Base-by-base conservation (phyloP, 2,329 filamentous ascomycete genomes). In the Ophiobolus disseminans region DNA sequence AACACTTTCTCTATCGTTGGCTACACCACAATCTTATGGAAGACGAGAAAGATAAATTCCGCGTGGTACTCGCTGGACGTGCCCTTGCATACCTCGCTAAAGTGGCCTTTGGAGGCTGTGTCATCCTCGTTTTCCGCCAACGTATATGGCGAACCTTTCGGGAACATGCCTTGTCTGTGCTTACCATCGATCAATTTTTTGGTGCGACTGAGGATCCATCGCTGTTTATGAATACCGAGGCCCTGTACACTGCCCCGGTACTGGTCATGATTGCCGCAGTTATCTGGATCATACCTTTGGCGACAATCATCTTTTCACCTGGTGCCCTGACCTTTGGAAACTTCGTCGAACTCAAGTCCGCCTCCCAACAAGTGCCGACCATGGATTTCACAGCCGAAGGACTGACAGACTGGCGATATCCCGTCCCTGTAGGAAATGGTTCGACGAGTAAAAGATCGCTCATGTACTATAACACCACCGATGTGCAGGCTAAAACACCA, bases 221-320 rank as follows among this genome's bases (percentile, higher is more conserved):
- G 0, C 42, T 69, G 1, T 71, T 73, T 40, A 34, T 49, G 2
- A 70, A 70, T 32, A 67, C 64, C 61, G 68, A 72, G 36, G 57
- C 58, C 4, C 42, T 71, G 6, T 58, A 53, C 14, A 65, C 63
- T 25, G 65, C 66, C 5, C 65, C 63, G 7, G 13, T 68, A 3
- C 50, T 61, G 8, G 60, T 60, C 2, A 32, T 45, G 5, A 66
- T 72, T 19, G 67, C 69, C 1, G 31, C 66, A 19, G 50, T 66
- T 3, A 64, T 68, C 20, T 73, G 67, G 69, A 21, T 72, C 2
- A 70, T 71, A 14, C 69, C 69, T 14, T 45, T 73, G 22, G 69
- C 70, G 5, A 71, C 68, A 5, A 68, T 73, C 21, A 67, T 73
- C 42, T 68, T 79, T 31, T 68, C 67, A 10, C 70, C 70, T 9